Evolutionary conservation across 768 basidiomycete genomes (phyloP), one percentile per base, ranked within the genome.

Genomic region (Candolleomyces efflorescens): DNA sequence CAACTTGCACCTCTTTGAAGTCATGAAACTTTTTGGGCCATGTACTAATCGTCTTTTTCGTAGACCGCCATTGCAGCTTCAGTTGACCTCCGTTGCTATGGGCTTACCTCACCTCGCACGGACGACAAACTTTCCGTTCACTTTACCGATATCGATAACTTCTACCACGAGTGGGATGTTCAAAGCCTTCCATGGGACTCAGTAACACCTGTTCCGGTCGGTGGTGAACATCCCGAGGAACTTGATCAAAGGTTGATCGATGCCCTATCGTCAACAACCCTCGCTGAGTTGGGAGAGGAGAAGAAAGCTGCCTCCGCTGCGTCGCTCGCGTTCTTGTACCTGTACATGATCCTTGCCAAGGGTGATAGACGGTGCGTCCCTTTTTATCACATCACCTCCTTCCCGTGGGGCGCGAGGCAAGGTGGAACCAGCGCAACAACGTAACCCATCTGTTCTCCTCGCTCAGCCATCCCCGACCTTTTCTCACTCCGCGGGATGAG

Each of bases 21-120:
- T 32, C 32, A 32, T 32, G 32, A 32, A 32, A 32, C 5, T 32
- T n/a, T n/a, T n/a, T 22, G 26, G 47, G 32, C 32, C 38, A 48
- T 20, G 41, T 37, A 26, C 53, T 53, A 41, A 56, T 26, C 18
- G 60, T 23, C 58, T 48, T 53, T 57, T 56, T 63, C 17, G 27
- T 67, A 94, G 87, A 95, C 96, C 60, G 96, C 96, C 10, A 83
- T 99, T 52, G 96, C 96, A 13, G 95, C 95, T 26, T 88, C 94
- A 11, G 89, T 98, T 38, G 94, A 95, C 71, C 86, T 99, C 51
- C 90, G 97, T 52, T 98, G 95, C 71, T 99, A 94, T 73, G 91
- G 89, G 4, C 80, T 94, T 53, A 79, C 87, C 38, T 84, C 86
- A 3, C 89, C 90, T 12, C 85, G 91, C 53, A 71, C 82, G 18